phyloP scores from a whole-genome alignment of 768 basidiomycete species.

The Amanita polypyramis region DNA sequence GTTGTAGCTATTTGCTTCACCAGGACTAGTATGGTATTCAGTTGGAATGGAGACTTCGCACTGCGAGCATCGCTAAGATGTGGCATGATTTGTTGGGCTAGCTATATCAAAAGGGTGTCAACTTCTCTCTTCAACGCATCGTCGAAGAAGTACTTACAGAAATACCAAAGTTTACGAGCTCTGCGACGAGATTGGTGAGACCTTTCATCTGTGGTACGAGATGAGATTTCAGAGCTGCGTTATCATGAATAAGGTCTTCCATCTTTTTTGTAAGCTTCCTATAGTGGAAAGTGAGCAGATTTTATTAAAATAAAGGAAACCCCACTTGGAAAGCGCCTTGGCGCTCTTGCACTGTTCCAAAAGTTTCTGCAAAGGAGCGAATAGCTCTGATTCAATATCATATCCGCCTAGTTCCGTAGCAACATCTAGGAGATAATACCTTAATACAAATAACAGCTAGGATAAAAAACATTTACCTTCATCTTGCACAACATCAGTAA shows the following conservation, averaged over 20 bases:
- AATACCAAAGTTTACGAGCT: constrained; percentile 86
- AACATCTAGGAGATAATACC: constrained; percentile 40
- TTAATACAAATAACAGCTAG: neutral
- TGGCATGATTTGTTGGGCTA: constrained; percentile 83
- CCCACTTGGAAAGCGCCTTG: constrained; percentile 71
- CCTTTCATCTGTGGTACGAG: constrained; percentile 65
- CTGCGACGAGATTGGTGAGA: constrained; percentile 63
- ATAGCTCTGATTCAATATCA: constrained; percentile 65
- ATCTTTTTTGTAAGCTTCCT: constrained; percentile 86
- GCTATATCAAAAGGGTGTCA: constrained; percentile 29
- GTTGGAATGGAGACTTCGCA: constrained; percentile 69
- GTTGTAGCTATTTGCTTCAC: constrained; percentile 65
- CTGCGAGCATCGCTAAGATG: constrained; percentile 76
- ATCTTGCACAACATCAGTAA: constrained; percentile 64
- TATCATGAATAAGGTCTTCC: constrained; percentile 68
- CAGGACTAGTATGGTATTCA: constrained; percentile 58
- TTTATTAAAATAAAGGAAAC: neutral
- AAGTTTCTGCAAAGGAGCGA: constrained; percentile 72
- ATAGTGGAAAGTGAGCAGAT: constrained; percentile 4
- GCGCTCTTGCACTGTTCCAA: constrained; percentile 75
- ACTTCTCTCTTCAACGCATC: neutral
- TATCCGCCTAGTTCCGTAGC: constrained; percentile 63
- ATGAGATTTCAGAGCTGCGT: constrained; percentile 59
- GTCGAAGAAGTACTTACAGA: constrained; percentile 34
- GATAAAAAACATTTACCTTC: constrained; percentile 38